phyloP scores from a whole-genome alignment of 495 filamentous ascomycete genomes.

The Rhypophila decipiens region DNA sequence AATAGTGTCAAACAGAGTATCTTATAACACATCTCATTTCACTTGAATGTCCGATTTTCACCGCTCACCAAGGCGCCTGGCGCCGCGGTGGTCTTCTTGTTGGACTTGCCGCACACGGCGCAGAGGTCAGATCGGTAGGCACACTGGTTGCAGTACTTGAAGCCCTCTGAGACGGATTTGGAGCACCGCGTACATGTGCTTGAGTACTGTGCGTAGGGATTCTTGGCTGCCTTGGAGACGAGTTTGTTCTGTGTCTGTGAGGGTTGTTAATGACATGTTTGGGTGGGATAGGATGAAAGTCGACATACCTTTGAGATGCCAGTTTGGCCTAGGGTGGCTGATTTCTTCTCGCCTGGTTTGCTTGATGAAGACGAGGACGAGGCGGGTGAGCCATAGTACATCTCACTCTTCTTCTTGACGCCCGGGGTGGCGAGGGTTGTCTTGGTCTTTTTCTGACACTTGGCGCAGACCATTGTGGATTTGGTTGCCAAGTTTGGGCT shows the following conservation, averaged over 20 bases:
- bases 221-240: slow-evolving; percentile 59
- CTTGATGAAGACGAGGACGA: slow-evolving; percentile 38
- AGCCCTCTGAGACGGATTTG: slow-evolving; percentile 58
- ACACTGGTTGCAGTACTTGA: slow-evolving; percentile 58
- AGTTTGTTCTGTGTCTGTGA: slow-evolving; percentile 56
- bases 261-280: slow-evolving; percentile 2
- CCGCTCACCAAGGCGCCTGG: slow-evolving; percentile 51
- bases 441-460: slow-evolving; percentile 58
- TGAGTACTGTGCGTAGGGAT: slow-evolving; percentile 63
- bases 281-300: background rate
- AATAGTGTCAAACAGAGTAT: too few relatives aligned
- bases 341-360: slow-evolving; percentile 28
- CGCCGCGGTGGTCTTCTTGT: slow-evolving; percentile 45
- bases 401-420: slow-evolving; percentile 65
- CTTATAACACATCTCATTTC: too few relatives aligned
- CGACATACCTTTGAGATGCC: slow-evolving; percentile 47
- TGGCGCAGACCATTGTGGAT: slow-evolving; percentile 58
- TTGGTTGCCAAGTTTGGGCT: too few relatives aligned
- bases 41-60: slow-evolving; percentile 62
- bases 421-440: slow-evolving; percentile 62
- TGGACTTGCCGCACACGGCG: slow-evolving; percentile 59
- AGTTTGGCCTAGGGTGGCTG: slow-evolving; percentile 50
- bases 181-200: slow-evolving; percentile 55
- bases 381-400: slow-evolving; percentile 62
- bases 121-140: slow-evolving; percentile 63